Percentiles rank a stretch among this genome's conserved stretches.
phyloP scores from a whole-genome alignment of 306 rosid species.

The Cucurbita moschata region DNA sequence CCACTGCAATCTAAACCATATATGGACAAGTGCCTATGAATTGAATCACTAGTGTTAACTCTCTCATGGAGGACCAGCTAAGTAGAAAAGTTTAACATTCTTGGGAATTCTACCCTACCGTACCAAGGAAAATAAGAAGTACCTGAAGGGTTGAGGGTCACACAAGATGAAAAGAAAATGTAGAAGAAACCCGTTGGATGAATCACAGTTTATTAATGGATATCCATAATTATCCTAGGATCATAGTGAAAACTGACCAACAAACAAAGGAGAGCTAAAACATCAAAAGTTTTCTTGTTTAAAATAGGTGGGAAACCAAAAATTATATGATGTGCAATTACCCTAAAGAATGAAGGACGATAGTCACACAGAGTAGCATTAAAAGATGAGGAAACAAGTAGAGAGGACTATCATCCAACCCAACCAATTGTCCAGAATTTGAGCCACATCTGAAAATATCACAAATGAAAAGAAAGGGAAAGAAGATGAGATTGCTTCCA shows the following conservation, averaged over 20 bases:
- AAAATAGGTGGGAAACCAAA: too few relatives aligned
- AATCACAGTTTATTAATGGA: neutral
- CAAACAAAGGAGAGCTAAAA: neutral
- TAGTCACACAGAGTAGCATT: neutral
- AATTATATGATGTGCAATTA: neutral
- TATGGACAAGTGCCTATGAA: neutral
- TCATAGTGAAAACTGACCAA: neutral
- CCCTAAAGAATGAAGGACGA: neutral
- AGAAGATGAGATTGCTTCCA: neutral
- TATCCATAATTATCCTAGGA: neutral
- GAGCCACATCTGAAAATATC: too few relatives aligned
- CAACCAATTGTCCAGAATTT: too few relatives aligned
- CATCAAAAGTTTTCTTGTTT: too few relatives aligned
- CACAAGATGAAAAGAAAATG: neutral
- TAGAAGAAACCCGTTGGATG: neutral
- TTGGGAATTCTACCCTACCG: neutral
- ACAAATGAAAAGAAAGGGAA: too few relatives aligned
- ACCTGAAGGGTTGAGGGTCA: too few relatives aligned
- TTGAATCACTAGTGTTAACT: neutral
- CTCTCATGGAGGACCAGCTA: neutral
- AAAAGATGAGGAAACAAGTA: neutral
- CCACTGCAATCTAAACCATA: neutral
- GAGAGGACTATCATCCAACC: too few relatives aligned
- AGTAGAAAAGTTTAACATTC: neutral
- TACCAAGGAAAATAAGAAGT: neutral